phyloP scores from a whole-genome alignment of 257 asterid genomes.

The Eucommia ulmoides region DNA sequence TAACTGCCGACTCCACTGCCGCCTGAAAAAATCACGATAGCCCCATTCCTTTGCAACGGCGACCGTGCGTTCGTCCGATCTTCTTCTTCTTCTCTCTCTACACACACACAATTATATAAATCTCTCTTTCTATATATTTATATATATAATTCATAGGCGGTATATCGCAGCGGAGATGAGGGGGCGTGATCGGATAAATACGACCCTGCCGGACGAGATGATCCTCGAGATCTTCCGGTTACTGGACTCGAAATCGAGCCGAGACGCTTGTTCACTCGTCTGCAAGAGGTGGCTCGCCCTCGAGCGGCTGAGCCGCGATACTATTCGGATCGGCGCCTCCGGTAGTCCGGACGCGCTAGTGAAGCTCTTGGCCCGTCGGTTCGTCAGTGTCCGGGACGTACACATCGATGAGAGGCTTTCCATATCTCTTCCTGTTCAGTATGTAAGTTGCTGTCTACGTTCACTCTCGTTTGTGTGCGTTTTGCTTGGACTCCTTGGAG shows the following conservation, averaged over 20 bases:
- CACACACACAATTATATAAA: background rate
- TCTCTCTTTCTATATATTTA: too few species aligned
- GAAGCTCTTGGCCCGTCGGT: conserved; percentile 35
- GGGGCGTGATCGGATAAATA: conserved; percentile 51
- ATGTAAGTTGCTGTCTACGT: conserved; percentile 15
- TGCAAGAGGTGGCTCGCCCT: conserved; percentile 86
- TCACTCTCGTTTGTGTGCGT: background rate
- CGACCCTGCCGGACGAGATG: conserved; percentile 54
- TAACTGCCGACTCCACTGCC: background rate
- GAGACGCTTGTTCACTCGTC: conserved; percentile 66
- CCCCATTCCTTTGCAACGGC: background rate
- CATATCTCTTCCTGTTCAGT: conserved; percentile 29
- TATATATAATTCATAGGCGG: too few species aligned
- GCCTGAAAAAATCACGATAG: background rate
- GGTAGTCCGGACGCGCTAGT: conserved; percentile 42
- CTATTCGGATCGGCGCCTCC: conserved; percentile 69
- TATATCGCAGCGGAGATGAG: conserved; percentile 45
- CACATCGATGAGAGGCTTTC: conserved; percentile 56
- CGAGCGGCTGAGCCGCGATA: conserved; percentile 65
- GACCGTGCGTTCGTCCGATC: background rate
- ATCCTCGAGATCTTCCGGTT: conserved; percentile 43
- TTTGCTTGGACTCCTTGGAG: too few species aligned
- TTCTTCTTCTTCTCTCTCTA: background rate
- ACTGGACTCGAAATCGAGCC: conserved; percentile 43
- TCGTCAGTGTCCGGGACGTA: conserved; percentile 30